Conservation (phyloP, 2,329 filamentous ascomycete species). For the Sporothrix sp. region DNA sequence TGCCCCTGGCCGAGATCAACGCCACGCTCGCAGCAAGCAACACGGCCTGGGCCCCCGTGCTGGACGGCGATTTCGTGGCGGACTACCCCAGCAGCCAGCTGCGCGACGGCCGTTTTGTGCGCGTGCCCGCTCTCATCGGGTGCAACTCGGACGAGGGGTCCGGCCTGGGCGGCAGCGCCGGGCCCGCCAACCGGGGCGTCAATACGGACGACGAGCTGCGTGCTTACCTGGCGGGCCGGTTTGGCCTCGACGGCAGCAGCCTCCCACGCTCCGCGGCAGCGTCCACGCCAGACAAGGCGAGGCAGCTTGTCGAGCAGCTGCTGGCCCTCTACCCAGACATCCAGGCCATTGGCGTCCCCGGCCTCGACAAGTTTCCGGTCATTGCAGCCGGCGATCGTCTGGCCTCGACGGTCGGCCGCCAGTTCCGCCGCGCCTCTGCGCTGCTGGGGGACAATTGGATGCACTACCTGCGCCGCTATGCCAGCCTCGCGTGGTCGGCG, state of each 20-base stretch:
- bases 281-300: constrained; percentile 14
- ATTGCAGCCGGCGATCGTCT: constrained; percentile 31
- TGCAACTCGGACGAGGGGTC: constrained; percentile 57
- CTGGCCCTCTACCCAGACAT: constrained; percentile 40
- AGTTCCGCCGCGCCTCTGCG: constrained; percentile 11
- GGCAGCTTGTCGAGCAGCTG: constrained; percentile 26
- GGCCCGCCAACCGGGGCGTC: constrained; percentile 32
- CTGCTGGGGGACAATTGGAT: constrained; percentile 4
- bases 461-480: constrained; percentile 20
- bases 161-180: constrained; percentile 32
- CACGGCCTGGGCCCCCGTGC: constrained; percentile 19
- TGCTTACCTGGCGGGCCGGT: constrained; percentile 10
- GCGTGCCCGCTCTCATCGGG: constrained; percentile 51
- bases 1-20: constrained; percentile 26
- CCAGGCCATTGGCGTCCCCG: constrained; percentile 38
- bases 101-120: constrained; percentile 47
- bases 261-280: constrained; percentile 1
- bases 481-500: constrained; percentile 13
- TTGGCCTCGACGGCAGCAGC: constrained; percentile 14
- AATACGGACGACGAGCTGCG: constrained; percentile 46
- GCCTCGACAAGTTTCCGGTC: constrained; percentile 22
- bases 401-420: constrained; percentile 5
- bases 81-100: constrained; percentile 42
- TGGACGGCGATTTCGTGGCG: constrained; percentile 35
- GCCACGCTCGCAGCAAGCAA: not conserved